Percentiles rank a stretch among this genome's conserved stretches.
Evolutionary conservation across 495 filamentous ascomycete genomes (phyloP).

Genomic region (Penicillium roqueforti): DNA sequence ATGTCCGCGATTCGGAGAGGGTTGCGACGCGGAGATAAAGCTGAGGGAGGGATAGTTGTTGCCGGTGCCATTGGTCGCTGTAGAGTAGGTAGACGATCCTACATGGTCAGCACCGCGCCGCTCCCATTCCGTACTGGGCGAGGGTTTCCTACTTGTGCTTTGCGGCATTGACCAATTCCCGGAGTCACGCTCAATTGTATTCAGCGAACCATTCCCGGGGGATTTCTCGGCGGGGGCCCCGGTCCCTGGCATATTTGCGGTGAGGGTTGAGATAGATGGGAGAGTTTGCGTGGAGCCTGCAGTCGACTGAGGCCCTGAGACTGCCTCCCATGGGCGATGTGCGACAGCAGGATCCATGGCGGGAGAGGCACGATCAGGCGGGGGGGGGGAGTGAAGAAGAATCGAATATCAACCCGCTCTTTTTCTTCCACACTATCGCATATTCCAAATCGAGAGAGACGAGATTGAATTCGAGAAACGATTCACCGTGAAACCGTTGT

Average conservation of each 20-base stretch:
- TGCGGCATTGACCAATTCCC: conserved; percentile 52
- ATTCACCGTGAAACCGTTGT: background rate
- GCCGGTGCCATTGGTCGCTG: conserved; percentile 43
- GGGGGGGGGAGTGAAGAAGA: background rate
- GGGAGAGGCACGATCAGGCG: conserved; percentile 6
- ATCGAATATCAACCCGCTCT: conserved; percentile 13
- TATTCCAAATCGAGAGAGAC: conserved; percentile 17
- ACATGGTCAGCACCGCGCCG: conserved; percentile 26
- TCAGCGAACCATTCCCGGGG: conserved; percentile 43
- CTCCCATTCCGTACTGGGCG: conserved; percentile 2
- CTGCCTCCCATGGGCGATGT: conserved; percentile 43
- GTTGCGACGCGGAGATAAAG: conserved; percentile 47
- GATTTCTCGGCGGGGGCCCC: conserved; percentile 38
- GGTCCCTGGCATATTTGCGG: conserved; percentile 37
- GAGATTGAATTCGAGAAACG: background rate
- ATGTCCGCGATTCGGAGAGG: conserved; percentile 46
- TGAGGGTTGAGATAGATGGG: conserved; percentile 47
- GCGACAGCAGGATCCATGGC: conserved; percentile 40
- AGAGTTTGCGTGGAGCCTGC: conserved; percentile 42
- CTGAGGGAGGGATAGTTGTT: conserved; percentile 48
- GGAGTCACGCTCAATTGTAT: conserved; percentile 48
- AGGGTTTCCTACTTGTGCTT: conserved; percentile 42
- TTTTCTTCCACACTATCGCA: conserved; percentile 24
- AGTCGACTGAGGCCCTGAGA: conserved; percentile 36
- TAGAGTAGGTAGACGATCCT: conserved; percentile 56